A percentile compares a stretch with the other conserved stretches of the same genome.
Evolutionary conservation across 176 grass and related monocot species (phyloP).

Genomic region (Triticum monococcum): DNA sequence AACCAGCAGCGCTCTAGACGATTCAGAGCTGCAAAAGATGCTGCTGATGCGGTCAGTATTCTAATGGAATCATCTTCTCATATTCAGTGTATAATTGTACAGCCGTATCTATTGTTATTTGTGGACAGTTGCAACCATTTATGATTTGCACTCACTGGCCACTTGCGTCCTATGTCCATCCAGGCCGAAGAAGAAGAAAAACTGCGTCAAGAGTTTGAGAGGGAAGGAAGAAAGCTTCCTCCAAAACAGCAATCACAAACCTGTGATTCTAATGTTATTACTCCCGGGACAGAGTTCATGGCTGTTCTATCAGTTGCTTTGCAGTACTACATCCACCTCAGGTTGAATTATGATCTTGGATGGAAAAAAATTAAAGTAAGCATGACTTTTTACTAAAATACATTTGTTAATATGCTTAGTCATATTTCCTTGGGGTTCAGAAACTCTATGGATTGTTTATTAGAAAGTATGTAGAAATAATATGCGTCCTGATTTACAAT

Average conservation of each 20-base stretch:
- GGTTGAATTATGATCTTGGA: conserved; percentile 98
- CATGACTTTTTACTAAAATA: conserved; percentile 2
- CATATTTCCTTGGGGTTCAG: conserved; percentile 5
- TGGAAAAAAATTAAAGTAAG: conserved; percentile 98
- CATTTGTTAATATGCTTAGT: not conserved
- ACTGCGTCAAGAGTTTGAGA: conserved; percentile 91
- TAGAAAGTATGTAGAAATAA: conserved; percentile 15
- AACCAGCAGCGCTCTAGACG: conserved; percentile 96
- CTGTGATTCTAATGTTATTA: conserved; percentile 98
- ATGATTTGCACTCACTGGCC: not conserved
- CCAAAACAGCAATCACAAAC: conserved; percentile 79
- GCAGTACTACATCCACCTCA: conserved; percentile 95
- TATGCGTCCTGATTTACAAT: conserved; percentile 47
- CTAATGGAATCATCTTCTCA: conserved; percentile 14
- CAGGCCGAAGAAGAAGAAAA: conserved; percentile 93
- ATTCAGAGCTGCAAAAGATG: conserved; percentile 99
- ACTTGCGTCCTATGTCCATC: conserved; percentile 20
- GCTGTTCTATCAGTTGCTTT: conserved; percentile 84
- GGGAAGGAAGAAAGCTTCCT: conserved; percentile 95
- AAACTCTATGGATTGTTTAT: conserved; percentile 2
- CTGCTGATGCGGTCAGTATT: conserved; percentile 87
- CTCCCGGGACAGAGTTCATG: conserved; percentile 97
- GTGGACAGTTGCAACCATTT: conserved; percentile 1
- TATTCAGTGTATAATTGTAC: conserved; percentile 3
- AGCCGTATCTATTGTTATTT: not conserved